Evolutionary conservation across 495 filamentous ascomycete species (phyloP).

Genomic region (Talaromyces adpressus): DNA sequence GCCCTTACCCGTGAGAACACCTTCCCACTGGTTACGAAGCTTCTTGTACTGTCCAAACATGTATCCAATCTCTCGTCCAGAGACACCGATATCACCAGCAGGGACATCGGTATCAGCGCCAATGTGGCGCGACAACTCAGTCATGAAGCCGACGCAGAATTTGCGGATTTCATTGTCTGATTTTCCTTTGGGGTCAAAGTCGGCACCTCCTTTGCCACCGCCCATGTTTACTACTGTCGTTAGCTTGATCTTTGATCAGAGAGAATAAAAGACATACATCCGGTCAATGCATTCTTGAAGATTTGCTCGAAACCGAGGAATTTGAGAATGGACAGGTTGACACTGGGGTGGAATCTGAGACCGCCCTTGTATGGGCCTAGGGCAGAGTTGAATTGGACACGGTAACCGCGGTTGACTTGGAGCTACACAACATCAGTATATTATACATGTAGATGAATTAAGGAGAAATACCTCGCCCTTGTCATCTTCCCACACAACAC

Average conservation of each 20-base stretch:
- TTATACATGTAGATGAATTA: not conserved
- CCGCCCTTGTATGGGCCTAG: constrained; percentile 98
- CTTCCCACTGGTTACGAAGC: constrained; percentile 84
- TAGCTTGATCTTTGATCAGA: constrained; percentile 6
- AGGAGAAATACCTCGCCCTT: constrained; percentile 43
- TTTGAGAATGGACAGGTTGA: constrained; percentile 97
- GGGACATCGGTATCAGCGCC: constrained; percentile 94
- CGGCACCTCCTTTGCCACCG: constrained; percentile 95
- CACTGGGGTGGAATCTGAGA: constrained; percentile 85
- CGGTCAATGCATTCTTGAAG: constrained; percentile 99
- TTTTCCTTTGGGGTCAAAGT: constrained; percentile 99
- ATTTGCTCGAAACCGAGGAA: constrained; percentile 99
- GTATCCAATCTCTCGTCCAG: constrained; percentile 83
- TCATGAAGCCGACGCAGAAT: constrained; percentile 97
- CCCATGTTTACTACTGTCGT: constrained; percentile 77
- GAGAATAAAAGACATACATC: constrained; percentile 52
- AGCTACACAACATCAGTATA: constrained; percentile 34
- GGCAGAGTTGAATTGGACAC: constrained; percentile 98
- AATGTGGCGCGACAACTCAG: constrained; percentile 88
- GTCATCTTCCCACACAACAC: constrained; percentile 95
- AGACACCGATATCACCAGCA: constrained; percentile 91
- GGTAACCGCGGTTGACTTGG: constrained; percentile 93
- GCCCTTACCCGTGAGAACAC: constrained; percentile 94
- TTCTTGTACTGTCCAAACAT: constrained; percentile 94
- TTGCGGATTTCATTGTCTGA: constrained; percentile 93